Percentiles rank a stretch among this genome's conserved stretches.
phyloP scores from a whole-genome alignment of 306 rosid species.

The Cucurbita argyrosperma region DNA sequence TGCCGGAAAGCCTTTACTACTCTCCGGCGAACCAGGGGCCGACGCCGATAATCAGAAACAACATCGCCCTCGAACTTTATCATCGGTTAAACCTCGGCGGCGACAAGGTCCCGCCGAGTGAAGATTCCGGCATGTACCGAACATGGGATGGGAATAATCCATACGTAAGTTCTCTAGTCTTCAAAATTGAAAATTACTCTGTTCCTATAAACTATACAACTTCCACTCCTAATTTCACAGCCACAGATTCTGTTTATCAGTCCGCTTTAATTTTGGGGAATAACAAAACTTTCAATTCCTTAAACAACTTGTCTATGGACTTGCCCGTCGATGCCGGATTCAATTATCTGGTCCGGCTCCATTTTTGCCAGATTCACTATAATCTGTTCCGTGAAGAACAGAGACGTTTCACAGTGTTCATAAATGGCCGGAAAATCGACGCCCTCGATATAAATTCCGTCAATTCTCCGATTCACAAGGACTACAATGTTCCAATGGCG shows the following conservation, averaged over 20 bases:
- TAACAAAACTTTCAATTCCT: background rate
- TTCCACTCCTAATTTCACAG: background rate
- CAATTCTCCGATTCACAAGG: slow-evolving; percentile 1
- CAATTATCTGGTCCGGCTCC: slow-evolving; percentile 17
- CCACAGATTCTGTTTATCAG: slow-evolving; percentile 2
- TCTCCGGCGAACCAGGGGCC: background rate
- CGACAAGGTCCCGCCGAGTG: fast-evolving
- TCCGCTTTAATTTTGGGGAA: background rate
- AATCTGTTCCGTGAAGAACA: fast-evolving
- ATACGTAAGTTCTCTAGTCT: fast-evolving
- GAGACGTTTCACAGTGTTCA: background rate
- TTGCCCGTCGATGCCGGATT: slow-evolving; percentile 11
- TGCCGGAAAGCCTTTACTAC: slow-evolving; percentile 51
- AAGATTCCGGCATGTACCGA: slow-evolving; percentile 24
- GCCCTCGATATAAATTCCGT: background rate
- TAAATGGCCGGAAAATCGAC: background rate
- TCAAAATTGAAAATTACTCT: background rate
- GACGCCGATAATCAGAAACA: background rate
- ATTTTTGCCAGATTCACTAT: slow-evolving; percentile 11
- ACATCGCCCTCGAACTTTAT: slow-evolving; percentile 12
- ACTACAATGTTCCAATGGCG: background rate
- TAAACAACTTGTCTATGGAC: background rate
- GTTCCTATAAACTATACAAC: background rate
- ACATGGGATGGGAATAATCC: background rate
- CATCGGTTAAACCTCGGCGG: slow-evolving; percentile 23